Evolutionary conservation across 495 filamentous ascomycete genomes (phyloP).

Genomic region (Penicillium simplicissimum): DNA sequence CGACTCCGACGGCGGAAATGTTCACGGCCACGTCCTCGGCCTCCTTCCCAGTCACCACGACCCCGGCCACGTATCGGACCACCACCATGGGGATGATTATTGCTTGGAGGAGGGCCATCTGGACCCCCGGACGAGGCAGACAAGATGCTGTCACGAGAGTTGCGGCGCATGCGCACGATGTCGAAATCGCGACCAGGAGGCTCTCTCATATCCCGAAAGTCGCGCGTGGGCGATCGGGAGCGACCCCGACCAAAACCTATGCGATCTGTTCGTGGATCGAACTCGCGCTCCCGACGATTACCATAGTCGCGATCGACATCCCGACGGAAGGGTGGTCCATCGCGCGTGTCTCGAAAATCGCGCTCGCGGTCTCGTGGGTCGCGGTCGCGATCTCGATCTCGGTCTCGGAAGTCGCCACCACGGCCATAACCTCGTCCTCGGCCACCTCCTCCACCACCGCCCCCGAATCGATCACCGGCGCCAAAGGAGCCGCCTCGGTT

Average conservation of each 20-base stretch:
- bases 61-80: slow-evolving; percentile 63
- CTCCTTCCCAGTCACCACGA: slow-evolving; percentile 65
- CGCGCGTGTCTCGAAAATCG: slow-evolving; percentile 43
- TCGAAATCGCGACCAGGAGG: slow-evolving; percentile 41
- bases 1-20: slow-evolving; percentile 59
- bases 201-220: slow-evolving; percentile 53
- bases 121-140: slow-evolving; percentile 69
- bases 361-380: slow-evolving; percentile 42
- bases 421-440: slow-evolving; percentile 50
- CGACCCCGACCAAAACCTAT: slow-evolving; percentile 46
- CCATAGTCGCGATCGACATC: slow-evolving; percentile 44
- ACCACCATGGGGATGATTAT: slow-evolving; percentile 54
- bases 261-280: slow-evolving; percentile 42
- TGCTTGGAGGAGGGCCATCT: slow-evolving; percentile 55
- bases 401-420: slow-evolving; percentile 62
- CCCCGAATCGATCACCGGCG: slow-evolving; percentile 19
- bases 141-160: slow-evolving; percentile 61
- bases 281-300: slow-evolving; percentile 42
- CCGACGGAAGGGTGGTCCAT: slow-evolving; percentile 40
- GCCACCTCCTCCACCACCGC: slow-evolving; percentile 56
- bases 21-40: slow-evolving; percentile 57
- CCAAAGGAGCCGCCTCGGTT: slow-evolving; percentile 46
- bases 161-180: slow-evolving; percentile 53
- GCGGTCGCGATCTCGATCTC: slow-evolving; percentile 39
- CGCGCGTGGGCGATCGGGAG: slow-evolving; percentile 48